Evolutionary conservation across 2,329 filamentous ascomycete genomes (phyloP).

Genomic region (Ambrosiella xylebori): DNA sequence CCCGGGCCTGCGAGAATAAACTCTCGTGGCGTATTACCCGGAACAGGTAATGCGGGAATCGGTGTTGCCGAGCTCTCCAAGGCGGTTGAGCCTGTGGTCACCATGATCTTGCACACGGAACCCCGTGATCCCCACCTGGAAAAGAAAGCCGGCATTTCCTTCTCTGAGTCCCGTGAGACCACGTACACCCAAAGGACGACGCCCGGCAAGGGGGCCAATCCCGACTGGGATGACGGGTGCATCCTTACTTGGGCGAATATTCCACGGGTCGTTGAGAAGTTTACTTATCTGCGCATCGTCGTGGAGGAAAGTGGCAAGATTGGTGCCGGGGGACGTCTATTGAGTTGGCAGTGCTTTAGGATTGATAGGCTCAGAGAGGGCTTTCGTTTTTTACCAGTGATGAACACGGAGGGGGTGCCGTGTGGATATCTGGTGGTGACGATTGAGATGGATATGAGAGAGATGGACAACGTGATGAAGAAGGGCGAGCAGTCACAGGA

Average conservation of each 20-base stretch:
- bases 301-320: slow-evolving; percentile 4
- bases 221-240: slow-evolving; percentile 41
- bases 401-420: slow-evolving; percentile 27
- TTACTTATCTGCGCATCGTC: slow-evolving; percentile 41
- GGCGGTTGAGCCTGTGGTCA: slow-evolving; percentile 46
- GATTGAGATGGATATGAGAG: slow-evolving; percentile 25
- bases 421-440: slow-evolving; percentile 35
- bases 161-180: slow-evolving; percentile 18
- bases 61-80: not conserved
- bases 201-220: slow-evolving; percentile 39
- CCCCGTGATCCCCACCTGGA: slow-evolving; percentile 26
- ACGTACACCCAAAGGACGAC: slow-evolving; percentile 43
- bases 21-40: slow-evolving; percentile 6
- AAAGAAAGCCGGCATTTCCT: slow-evolving; percentile 10
- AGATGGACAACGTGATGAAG: not conserved
- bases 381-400: slow-evolving; percentile 36
- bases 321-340: slow-evolving; percentile 9
- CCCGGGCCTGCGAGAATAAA: slow-evolving; percentile 14
- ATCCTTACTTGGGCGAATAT: slow-evolving; percentile 41
- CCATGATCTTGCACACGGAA: slow-evolving; percentile 67
- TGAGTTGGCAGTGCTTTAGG: slow-evolving; percentile 42
- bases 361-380: slow-evolving; percentile 38
- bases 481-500: not conserved
- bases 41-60: slow-evolving; percentile 8
- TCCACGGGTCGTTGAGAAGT: slow-evolving; percentile 44